phyloP scores from a whole-genome alignment of 164 flowering plant species.

The Berberis thunbergii region DNA sequence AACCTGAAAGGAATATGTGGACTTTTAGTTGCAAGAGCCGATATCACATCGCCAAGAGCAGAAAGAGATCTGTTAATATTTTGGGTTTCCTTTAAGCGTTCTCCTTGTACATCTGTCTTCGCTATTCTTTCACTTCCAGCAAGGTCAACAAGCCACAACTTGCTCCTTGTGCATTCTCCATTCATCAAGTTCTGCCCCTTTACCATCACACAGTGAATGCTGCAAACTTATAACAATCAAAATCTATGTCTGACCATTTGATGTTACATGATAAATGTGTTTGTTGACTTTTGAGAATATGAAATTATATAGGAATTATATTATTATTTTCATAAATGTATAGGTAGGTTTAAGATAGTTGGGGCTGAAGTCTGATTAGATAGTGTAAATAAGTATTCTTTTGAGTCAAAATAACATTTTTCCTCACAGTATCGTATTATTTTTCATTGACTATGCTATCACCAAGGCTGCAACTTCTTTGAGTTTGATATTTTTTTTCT shows the following conservation, averaged over 20 bases:
- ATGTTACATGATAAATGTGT: not conserved
- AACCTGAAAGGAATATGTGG: slow-evolving; percentile 94
- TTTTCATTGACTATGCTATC: no score
- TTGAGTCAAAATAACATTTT: no score
- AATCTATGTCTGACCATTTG: not conserved
- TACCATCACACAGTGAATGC: slow-evolving; percentile 96
- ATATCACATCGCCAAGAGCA: slow-evolving; percentile 98
- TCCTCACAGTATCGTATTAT: no score
- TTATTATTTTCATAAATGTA: no score
- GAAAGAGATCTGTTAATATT: slow-evolving; percentile 90
- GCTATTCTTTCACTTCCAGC: slow-evolving; percentile 97
- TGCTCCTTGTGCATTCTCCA: slow-evolving; percentile 93
- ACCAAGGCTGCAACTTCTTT: no score
- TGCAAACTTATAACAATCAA: slow-evolving; percentile 20
- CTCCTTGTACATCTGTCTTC: slow-evolving; percentile 94
- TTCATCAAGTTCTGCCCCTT: slow-evolving; percentile 78
- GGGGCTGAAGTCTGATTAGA: no score
- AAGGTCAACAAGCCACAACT: slow-evolving; percentile 89
- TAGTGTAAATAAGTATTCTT: no score
- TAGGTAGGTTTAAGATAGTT: no score
- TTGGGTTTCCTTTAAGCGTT: slow-evolving; percentile 87
- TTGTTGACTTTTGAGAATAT: not conserved
- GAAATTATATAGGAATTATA: no score
- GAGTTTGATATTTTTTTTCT: no score
- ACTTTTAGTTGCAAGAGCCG: slow-evolving; percentile 85